A percentile compares a stretch with the other conserved stretches of the same genome.
phyloP scores from a whole-genome alignment of 768 basidiomycete species.

The Tephrocybe sp. region DNA sequence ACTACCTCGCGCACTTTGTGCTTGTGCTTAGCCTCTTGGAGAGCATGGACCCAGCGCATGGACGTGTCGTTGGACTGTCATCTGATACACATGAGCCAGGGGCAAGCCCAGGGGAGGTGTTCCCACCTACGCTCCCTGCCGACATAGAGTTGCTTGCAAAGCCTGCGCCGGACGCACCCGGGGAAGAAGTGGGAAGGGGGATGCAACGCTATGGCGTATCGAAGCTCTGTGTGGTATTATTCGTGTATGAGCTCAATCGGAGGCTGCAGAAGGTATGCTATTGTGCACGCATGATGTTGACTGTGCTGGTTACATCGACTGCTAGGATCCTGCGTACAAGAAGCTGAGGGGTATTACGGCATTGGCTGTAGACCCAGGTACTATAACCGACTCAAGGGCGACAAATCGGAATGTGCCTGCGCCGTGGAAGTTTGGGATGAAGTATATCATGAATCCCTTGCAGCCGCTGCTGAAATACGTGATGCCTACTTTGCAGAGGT shows the following conservation, averaged over 20 bases:
- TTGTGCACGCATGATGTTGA: not conserved
- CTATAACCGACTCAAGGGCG: conserved; percentile 5
- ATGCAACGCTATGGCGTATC: conserved; percentile 9
- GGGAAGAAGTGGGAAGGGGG: conserved; percentile 7
- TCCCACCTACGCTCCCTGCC: conserved; percentile 2
- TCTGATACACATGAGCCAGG: conserved; percentile 9
- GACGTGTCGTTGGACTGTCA: conserved; percentile 9
- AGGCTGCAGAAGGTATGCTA: conserved; percentile 3
- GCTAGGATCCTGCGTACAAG: not conserved
- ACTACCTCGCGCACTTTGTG: conserved; percentile 3
- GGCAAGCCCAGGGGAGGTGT: conserved; percentile 2
- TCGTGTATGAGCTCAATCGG: conserved; percentile 7
- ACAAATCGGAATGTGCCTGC: not conserved
- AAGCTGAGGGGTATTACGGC: not conserved
- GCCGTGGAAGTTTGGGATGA: conserved; percentile 2
- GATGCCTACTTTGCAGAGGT: conserved; percentile 2
- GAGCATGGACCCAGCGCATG: conserved; percentile 3
- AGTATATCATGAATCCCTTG: conserved; percentile 6
- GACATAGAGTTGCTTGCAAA: conserved; percentile 3
- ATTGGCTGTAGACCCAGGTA: conserved; percentile 7
- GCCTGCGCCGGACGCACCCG: not conserved
- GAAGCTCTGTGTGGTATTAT: conserved; percentile 11
- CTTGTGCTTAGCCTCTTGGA: conserved; percentile 2
- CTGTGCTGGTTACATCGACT: not conserved
- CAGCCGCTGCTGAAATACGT: not conserved